These are phyloP conservation scores for Gliomastix tumulicola DNA, from an alignment of 2,329 filamentous ascomycete species.

Conservation along the genomic window DNA sequence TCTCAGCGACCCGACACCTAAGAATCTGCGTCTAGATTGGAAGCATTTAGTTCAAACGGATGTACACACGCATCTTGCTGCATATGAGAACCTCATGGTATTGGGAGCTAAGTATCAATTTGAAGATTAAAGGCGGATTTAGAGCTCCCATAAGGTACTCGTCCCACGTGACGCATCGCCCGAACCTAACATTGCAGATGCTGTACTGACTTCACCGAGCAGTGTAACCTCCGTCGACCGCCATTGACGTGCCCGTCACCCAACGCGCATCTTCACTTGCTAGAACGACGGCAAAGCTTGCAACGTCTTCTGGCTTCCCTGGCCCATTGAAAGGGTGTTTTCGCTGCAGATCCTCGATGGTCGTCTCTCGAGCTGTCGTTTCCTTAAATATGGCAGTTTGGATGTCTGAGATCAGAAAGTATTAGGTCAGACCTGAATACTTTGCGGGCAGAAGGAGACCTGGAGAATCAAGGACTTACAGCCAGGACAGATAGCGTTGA, in stretches of 20 bases:
- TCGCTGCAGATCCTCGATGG: slow-evolving; percentile 8
- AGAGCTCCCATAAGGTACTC: too few species aligned
- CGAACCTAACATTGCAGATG: too few species aligned
- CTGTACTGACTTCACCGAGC: slow-evolving; percentile 12
- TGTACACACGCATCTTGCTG: too few species aligned
- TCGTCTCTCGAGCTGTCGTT: slow-evolving; percentile 10
- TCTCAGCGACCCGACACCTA: too few species aligned
- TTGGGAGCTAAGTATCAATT: neutral
- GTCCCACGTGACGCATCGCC: too few species aligned
- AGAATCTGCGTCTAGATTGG: too few species aligned
- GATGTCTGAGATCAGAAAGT: slow-evolving; percentile 8
- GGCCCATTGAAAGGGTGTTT: slow-evolving; percentile 17
- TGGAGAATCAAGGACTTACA: too few species aligned
- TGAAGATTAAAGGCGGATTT: neutral
- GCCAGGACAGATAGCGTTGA: slow-evolving; percentile 47
- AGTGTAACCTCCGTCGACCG: slow-evolving; percentile 32
- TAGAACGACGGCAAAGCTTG: slow-evolving; percentile 26
- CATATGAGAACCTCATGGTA: too few species aligned
- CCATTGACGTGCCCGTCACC: slow-evolving; percentile 29
- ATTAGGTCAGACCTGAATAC: too few species aligned
- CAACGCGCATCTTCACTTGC: slow-evolving; percentile 28
- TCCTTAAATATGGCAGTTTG: slow-evolving; percentile 17
- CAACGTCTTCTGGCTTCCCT: slow-evolving; percentile 16
- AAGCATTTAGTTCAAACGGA: too few species aligned
- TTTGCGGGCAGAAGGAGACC: too few species aligned